Base-by-base conservation (phyloP, 768 basidiomycete genomes). In the Hydnomerulius pinastri region DNA sequence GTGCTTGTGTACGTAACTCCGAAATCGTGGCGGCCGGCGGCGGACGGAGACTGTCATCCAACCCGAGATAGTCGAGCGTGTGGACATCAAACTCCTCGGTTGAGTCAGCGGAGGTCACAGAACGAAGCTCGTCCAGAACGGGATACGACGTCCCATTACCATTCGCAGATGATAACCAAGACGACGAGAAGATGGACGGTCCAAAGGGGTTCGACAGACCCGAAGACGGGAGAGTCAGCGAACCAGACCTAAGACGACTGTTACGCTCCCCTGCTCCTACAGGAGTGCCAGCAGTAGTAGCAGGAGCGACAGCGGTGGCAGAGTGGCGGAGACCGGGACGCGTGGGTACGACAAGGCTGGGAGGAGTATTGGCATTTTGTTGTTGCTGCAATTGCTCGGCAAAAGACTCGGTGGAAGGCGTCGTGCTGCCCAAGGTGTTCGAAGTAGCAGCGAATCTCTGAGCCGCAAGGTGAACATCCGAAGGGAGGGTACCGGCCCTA, bases 401-500 rank as follows among this genome's bases (percentile, higher is more conserved):
- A 77, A 68, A 75, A 52, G 77, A 73, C 66, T 79, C 74, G 68
- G 81, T 67, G 62, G 71, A 71, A 66, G 82, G 57, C 63, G 75
- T 53, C 40, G 78, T 73, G 61, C 72, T 77, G 37, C 76, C 69
- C 59, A 85, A 67, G 27, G 79, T 81, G 69, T 70, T 79, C 21
- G 84, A 79, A 50, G 85, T 77, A 27, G 86, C 84, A 24, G 85
- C 86, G 70, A 83, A 92, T 50, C 86, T 82, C 69, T 91, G 88
- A 45, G 91, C 86, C 51, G 87, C 89, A 60, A 92, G 85, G 64
- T 89, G 87, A 46, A 96, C 87, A 68, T 95, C 95, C 59, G 94
- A 96, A 73, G 95, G 95, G 64, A 98, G 82, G 77, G 95, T 98
- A 50, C 94, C 96, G 59, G 95, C 96, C 85, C 94, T 86, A 65